Evolutionary conservation across 169 alveolate genomes (phyloP).

Genomic region (Eimeria tenella): DNA sequence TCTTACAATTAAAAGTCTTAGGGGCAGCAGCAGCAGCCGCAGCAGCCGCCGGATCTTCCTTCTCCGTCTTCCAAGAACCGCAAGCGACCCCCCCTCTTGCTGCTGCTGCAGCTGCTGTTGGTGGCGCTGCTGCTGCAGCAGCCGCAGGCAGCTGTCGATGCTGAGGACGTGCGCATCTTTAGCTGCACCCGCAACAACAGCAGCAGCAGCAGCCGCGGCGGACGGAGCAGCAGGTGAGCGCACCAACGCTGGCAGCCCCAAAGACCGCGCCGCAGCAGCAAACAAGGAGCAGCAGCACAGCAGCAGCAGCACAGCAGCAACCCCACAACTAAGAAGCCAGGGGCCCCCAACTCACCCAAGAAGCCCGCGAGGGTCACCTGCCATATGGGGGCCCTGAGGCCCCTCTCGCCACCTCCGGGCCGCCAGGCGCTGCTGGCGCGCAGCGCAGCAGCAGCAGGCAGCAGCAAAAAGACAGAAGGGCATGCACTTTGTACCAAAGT

Average conservation of each 20-base stretch:
- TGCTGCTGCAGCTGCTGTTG: background rate
- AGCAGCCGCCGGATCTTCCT: background rate
- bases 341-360: background rate
- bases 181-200: background rate
- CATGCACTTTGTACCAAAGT: background rate
- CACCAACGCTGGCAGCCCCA: background rate
- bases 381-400: constrained; percentile 9
- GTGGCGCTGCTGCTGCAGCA: background rate
- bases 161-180: constrained; percentile 4
- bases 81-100: background rate
- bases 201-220: background rate
- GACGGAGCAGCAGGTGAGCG: background rate
- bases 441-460: constrained; percentile 26
- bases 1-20: no score
- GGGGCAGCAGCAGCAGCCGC: background rate
- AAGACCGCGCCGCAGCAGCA: background rate
- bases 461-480: background rate
- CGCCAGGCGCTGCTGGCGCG: constrained; percentile 6
- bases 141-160: constrained; percentile 4
- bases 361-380: constrained; percentile 13
- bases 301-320: no score
- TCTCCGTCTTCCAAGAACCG: background rate
- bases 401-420: background rate
- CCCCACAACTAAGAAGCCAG: background rate
- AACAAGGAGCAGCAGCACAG: no score